These are phyloP conservation scores for Ramaria sp. DNA, from an alignment of 768 basidiomycete species.

Conservation along the genomic window DNA sequence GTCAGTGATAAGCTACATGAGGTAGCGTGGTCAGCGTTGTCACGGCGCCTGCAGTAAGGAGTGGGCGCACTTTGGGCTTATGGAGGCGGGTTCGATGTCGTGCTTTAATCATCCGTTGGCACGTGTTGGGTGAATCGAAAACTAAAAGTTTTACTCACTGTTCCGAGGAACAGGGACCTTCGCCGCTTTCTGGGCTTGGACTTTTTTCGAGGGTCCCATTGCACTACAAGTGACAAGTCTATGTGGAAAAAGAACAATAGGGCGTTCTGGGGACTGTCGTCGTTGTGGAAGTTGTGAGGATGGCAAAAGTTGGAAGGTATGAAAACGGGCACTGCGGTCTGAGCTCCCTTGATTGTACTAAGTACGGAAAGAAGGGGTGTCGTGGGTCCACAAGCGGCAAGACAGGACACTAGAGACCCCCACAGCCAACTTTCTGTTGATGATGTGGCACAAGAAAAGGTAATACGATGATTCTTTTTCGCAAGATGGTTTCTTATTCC, in stretches of 20 bases:
- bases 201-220: constrained; percentile 2
- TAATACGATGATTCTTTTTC: no score
- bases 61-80: constrained; percentile 10
- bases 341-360: neutral
- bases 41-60: neutral
- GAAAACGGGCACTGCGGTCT: neutral
- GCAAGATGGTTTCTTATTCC: no score
- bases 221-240: neutral
- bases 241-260: neutral
- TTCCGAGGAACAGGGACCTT: neutral
- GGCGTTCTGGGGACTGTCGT: neutral
- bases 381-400: neutral
- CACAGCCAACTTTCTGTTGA: neutral
- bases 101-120: constrained; percentile 1
- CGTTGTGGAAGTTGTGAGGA: no score
- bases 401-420: neutral
- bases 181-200: neutral
- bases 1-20: constrained; percentile 26
- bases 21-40: neutral
- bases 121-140: neutral
- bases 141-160: neutral
- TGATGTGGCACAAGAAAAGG: no score
- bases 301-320: neutral
- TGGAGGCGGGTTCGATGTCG: constrained; percentile 11
- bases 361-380: neutral